Percentiles rank a stretch among this genome's conserved stretches.
Evolutionary conservation across 345 rosid species (phyloP).

Genomic region (Aquilaria sinensis): DNA sequence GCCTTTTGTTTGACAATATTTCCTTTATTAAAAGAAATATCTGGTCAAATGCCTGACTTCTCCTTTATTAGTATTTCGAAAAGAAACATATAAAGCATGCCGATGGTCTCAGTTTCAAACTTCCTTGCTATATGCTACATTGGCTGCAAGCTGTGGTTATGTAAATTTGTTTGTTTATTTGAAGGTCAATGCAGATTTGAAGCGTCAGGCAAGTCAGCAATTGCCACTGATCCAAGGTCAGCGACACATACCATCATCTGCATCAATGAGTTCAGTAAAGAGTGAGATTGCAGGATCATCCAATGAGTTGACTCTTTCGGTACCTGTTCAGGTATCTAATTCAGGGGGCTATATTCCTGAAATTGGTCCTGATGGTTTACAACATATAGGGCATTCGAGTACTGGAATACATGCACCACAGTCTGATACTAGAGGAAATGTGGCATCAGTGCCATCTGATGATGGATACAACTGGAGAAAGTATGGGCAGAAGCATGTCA

Average conservation of each 20-base stretch:
- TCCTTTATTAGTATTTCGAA: too few species aligned
- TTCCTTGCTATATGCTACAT: constrained; percentile 1
- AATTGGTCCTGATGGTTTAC: constrained; percentile 57
- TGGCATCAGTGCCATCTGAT: constrained; percentile 42
- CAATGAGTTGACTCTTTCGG: constrained; percentile 59
- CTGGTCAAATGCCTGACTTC: too few species aligned
- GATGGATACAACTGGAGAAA: constrained; percentile 99
- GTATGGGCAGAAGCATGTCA: constrained; percentile 97
- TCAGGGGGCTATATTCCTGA: constrained; percentile 44
- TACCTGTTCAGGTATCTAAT: constrained; percentile 35
- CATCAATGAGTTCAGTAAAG: constrained; percentile 39
- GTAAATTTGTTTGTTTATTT: constrained; percentile 41
- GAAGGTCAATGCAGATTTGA: constrained; percentile 78
- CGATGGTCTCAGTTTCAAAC: not conserved
- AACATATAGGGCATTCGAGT: constrained; percentile 36
- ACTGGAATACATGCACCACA: constrained; percentile 36
- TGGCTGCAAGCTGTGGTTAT: constrained; percentile 18
- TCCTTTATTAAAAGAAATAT: too few species aligned
- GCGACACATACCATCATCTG: constrained; percentile 35
- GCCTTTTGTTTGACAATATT: too few species aligned
- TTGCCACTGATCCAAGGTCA: constrained; percentile 42
- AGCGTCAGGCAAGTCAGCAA: constrained; percentile 44
- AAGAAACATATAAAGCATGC: too few species aligned
- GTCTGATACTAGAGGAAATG: constrained; percentile 56
- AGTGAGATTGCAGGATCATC: constrained; percentile 66